These are phyloP conservation scores for Cyclotella kingstonii DNA, from an alignment of 108 stramenopile species.

Conservation along the genomic window DNA sequence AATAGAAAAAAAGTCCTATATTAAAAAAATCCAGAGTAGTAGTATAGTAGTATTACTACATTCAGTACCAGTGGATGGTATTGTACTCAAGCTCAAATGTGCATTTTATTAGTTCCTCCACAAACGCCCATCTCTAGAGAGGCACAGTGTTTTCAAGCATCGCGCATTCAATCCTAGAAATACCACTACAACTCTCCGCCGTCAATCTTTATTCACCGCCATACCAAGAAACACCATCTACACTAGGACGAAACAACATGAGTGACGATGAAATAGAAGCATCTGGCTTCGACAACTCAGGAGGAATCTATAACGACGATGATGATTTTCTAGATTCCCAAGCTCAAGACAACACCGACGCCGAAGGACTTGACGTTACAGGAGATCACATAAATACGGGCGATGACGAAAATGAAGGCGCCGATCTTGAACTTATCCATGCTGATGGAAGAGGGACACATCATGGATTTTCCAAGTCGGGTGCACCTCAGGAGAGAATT, in stretches of 20 bases:
- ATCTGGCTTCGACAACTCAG: conserved; percentile 75
- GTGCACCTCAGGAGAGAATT: conserved; percentile 56
- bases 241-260: conserved; percentile 30
- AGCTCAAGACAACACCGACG: conserved; percentile 34
- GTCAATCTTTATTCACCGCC: background rate
- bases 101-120: too few species aligned
- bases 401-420: conserved; percentile 42
- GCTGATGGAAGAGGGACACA: conserved; percentile 41
- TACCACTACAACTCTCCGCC: too few species aligned
- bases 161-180: too few species aligned
- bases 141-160: too few species aligned
- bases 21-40: too few species aligned
- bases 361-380: conserved; percentile 67
- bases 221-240: background rate
- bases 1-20: too few species aligned
- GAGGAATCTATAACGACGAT: conserved; percentile 65
- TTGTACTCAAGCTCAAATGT: too few species aligned
- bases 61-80: too few species aligned
- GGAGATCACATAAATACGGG: conserved; percentile 58
- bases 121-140: too few species aligned
- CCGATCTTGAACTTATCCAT: conserved; percentile 42
- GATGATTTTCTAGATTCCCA: conserved; percentile 40
- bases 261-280: conserved; percentile 79
- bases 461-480: conserved; percentile 39
- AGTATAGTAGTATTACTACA: too few species aligned